Evolutionary conservation across 2,329 filamentous ascomycete genomes (phyloP), one percentile per base, ranked within the genome.

Genomic region (Calonectria leucothoes): DNA sequence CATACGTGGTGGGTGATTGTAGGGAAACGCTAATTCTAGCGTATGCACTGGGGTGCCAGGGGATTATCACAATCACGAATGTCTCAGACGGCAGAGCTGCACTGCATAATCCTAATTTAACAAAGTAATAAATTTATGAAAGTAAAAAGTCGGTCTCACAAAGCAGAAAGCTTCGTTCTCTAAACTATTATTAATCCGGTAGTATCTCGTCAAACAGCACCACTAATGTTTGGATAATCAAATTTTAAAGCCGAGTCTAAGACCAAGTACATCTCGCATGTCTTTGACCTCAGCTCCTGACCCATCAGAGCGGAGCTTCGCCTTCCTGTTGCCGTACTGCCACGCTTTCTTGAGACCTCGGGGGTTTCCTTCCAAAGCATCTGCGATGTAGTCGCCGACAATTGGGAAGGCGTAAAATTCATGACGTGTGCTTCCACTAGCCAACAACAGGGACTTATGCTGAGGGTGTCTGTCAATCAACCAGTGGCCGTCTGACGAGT

Each of bases 321-420:
- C 57, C 25, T 74, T 75, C 48, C 78, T 75, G 15, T 55, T 64
- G 3, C 77, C 77, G 33, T 73, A 72, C n/a, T 33, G 71, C 79
- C 78, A 80, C 27, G 79, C 76, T 49, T 64, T 39, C 42, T 66
- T 79, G 71, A 79, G 31, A 0, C 76, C 79, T 1, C 65, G 61
- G 2, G 69, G 12, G 1, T 35, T 55, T 0, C 77, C 77, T 48
- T 81, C 77, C 15, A 80, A 31, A 0, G 77, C 75, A 55, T 79
- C 75, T 2, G 51, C 57, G 48, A 81, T 79, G 52, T 78, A 81
- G 10, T 67, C 51, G 0, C 79, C 79, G 14, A 80, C 77, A 2
- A 78, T 79, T 0, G 79, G 79, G n/a, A 81, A 79, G 76, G 81
- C 79, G 48, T 81, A 79, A 55, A 81, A 81, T 1, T 76, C 79